phyloP scores from a whole-genome alignment of 495 filamentous ascomycete species.

The Neurospora intermedia region DNA sequence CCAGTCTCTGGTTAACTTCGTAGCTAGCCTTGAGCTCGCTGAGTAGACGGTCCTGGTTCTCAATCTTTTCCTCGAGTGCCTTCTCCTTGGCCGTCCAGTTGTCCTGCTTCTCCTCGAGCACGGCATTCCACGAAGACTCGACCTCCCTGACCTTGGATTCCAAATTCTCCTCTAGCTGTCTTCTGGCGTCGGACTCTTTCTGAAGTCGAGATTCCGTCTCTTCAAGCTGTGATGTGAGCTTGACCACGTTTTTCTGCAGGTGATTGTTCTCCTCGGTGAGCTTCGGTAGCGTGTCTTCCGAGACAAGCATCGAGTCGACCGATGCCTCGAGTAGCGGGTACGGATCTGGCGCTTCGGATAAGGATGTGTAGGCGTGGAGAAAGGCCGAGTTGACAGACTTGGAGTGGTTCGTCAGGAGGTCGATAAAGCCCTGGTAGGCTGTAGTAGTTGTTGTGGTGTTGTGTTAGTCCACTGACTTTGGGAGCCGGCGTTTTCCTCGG shows the following conservation, averaged over 20 bases:
- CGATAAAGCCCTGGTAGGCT: conserved; percentile 97
- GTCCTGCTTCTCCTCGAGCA: conserved; percentile 87
- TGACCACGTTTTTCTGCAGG: conserved; percentile 64
- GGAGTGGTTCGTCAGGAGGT: conserved; percentile 86
- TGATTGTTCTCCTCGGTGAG: conserved; percentile 78
- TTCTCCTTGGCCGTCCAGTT: conserved; percentile 96
- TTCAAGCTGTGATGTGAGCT: conserved; percentile 86
- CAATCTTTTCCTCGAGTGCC: conserved; percentile 81
- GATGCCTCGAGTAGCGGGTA: conserved; percentile 95
- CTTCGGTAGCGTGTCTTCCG: conserved; percentile 83
- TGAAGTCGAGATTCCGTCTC: conserved; percentile 67
- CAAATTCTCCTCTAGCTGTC: conserved; percentile 63
- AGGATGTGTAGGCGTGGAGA: conserved; percentile 78
- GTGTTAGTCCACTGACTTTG: conserved; percentile 4
- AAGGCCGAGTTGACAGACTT: conserved; percentile 88
- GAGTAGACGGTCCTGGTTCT: conserved; percentile 83
- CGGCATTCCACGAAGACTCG: conserved; percentile 80
- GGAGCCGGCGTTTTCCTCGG: not conserved
- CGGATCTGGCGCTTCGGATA: conserved; percentile 93
- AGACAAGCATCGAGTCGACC: conserved; percentile 80
- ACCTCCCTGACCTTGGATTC: conserved; percentile 75
- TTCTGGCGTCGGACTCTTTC: conserved; percentile 58
- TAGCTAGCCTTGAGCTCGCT: conserved; percentile 96
- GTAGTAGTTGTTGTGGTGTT: not conserved
- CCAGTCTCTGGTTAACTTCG: conserved; percentile 87